Evolutionary conservation across 2,329 filamentous ascomycete genomes (phyloP), one percentile per base, ranked within the genome.

Genomic region (Pseudogymnoascus sp.): DNA sequence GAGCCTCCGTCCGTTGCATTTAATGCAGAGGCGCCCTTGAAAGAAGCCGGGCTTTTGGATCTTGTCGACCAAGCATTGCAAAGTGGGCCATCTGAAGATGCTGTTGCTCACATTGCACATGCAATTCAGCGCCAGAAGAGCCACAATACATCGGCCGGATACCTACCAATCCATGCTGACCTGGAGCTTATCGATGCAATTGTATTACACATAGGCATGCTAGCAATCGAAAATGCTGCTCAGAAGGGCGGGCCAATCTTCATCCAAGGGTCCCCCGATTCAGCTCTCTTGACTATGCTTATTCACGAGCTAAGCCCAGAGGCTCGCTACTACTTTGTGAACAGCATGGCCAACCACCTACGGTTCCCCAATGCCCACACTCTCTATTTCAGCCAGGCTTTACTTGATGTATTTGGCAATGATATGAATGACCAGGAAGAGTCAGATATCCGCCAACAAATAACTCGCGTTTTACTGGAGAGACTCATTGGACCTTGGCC

Each of bases 351-450:
- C 63, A 96, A 97, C 74, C 92, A 97, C 76, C 83, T 99, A 59
- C 89, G 94, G 65, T 96, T 89, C 73, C 91, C 92, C 10, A 96
- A 92, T 72, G 86, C 87, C 59, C 87, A 95, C 71, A 99, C 94
- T 11, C 89, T 92, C 71, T 99, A 94, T 77, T 99, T 96, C 77
- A 92, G 87, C 72, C 90, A 92, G 70, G 83, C 89, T 12, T 80
- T 97, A 45, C 81, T 97, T 58, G 86, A 95, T 68, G 80, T 97
- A 39, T 97, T 97, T 74, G 90, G 87, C 19, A 84, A 85, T 66
- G 90, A 94, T 77, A 78, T 82, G 71, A 81, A 76, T 72, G 87
- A 88, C 68, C 85, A 89, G 14, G 90, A 94, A 71, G 90, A 93
- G 69, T 82, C 82, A 1, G 89, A 92, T 66, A 87, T 97, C 58